Percentiles rank a stretch among this genome's conserved stretches.
Conservation (phyloP, 2,329 filamentous ascomycete genomes). For the Fusarium tjaetaba region DNA sequence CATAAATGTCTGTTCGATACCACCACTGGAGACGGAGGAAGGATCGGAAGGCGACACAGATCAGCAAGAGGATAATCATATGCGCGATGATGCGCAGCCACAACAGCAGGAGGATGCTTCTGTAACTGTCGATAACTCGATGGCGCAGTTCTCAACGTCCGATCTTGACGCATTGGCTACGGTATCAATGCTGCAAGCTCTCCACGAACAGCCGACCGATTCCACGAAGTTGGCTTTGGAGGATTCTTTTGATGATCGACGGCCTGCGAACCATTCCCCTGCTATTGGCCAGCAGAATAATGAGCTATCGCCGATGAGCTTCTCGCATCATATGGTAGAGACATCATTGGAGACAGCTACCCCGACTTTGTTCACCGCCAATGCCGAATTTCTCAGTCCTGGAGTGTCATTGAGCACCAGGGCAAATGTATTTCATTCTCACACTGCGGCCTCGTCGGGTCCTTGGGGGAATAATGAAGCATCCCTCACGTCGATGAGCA, state of each 20-base stretch:
- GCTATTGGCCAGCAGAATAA: neutral
- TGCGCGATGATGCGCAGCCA: accelerated
- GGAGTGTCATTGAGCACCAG: neutral
- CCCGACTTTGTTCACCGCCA: neutral
- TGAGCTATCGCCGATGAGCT: neutral
- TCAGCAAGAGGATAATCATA: neutral
- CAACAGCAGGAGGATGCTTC: neutral
- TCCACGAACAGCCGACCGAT: neutral
- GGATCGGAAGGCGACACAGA: neutral
- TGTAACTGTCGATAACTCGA: neutral
- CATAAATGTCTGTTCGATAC: neutral
- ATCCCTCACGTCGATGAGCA: neutral
- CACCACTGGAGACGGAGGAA: neutral
- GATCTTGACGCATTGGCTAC: neutral
- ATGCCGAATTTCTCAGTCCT: neutral
- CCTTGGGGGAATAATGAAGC: neutral
- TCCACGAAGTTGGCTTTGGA: neutral
- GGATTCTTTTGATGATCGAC: neutral
- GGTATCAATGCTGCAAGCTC: neutral
- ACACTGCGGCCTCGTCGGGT: accelerated
- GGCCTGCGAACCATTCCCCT: accelerated
- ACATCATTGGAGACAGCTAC: neutral
- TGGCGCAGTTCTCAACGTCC: neutral
- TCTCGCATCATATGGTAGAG: neutral
- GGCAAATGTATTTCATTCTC: neutral